Evolutionary conservation across 352 stramenopile species (phyloP), one percentile per base, ranked within the genome.

Genomic region (Globisporangium cederbergense): DNA sequence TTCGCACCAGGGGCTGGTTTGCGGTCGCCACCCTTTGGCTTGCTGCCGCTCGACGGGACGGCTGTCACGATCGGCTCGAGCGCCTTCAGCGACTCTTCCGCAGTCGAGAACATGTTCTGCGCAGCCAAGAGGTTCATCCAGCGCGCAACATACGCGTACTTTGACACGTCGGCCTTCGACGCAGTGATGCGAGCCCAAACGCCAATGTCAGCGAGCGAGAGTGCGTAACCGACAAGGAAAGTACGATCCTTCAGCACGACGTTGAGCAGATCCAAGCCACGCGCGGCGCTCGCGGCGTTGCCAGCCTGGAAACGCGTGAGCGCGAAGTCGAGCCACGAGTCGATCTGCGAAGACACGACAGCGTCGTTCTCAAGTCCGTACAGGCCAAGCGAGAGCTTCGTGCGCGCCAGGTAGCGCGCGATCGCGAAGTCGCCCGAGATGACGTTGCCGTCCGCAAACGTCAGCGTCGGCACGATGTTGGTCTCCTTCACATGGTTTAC

Each of bases 171-270:
- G 46, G 88, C 65, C 56, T 81, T 74, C 56, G 77, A 62, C 34
- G 73, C 68, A 7, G 70, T 43, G 4, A 98, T 34, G 2, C 84
- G 73, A 13, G 88, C 78, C 90, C 93, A 99, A 9, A 99, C 69
- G 7, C 91, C 93, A 47, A 99, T 79, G 79, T 99, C 98, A 1
- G 97, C 98, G 20, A 99, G 82, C 22, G 96, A 97, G 9, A 99
- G 66, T 6, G 81, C 81, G 71, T 97, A 82, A 40, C 95, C 96
- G 6, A 98, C 89, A 52, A 99, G 73, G 73, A 98, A 99, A 3
- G 97, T 99, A 49, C 87, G 77, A 11, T 81, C 79, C 50, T 84
- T 77, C 36, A 99, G 77, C 49, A 95, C 73, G 9, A 85, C 83
- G 73, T 99, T 81, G 45, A 99, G 70, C 14, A 96, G 92, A 60